phyloP scores from a whole-genome alignment of 352 stramenopile genomes.

The Pythium diclinum region DNA sequence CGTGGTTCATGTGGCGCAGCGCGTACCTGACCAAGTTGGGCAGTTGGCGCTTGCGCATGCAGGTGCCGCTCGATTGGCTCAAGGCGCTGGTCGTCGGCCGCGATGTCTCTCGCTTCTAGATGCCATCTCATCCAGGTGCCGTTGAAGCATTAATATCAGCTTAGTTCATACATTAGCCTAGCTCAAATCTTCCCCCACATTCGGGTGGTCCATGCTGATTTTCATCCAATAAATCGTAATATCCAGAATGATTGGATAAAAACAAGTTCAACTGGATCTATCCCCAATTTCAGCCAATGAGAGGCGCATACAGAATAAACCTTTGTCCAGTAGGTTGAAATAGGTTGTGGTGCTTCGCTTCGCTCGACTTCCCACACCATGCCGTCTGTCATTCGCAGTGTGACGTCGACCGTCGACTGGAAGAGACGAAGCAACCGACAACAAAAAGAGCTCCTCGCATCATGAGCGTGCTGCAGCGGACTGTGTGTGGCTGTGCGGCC shows the following conservation, averaged over 20 bases:
- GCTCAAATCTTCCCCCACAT: neutral
- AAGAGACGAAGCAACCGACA: slow-evolving; percentile 1
- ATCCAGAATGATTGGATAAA: slow-evolving; percentile 1
- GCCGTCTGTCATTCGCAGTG: neutral
- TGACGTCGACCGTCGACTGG: slow-evolving; percentile 24
- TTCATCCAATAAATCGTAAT: slow-evolving; percentile 15
- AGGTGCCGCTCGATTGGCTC: slow-evolving; percentile 97
- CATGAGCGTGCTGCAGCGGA: slow-evolving; percentile 15
- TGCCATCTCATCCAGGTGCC: neutral
- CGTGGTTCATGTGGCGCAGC: slow-evolving; percentile 92
- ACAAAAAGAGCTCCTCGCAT: neutral
- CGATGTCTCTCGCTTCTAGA: slow-evolving; percentile 92
- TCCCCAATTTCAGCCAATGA: slow-evolving; percentile 7
- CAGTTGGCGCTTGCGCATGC: slow-evolving; percentile 89
- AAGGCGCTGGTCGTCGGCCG: slow-evolving; percentile 95
- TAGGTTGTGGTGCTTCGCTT: slow-evolving; percentile 28
- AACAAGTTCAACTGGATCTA: neutral
- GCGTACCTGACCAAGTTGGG: slow-evolving; percentile 96
- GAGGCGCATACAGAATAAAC: slow-evolving; percentile 3
- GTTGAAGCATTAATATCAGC: neutral
- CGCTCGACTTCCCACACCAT: slow-evolving; percentile 11
- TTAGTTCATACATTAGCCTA: slow-evolving; percentile 1
- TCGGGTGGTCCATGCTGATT: slow-evolving; percentile 15
- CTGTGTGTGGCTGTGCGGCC: slow-evolving; percentile 12
- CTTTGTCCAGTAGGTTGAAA: slow-evolving; percentile 6